phyloP scores from a whole-genome alignment of 441 rosid species.

The Jatropha multifida region DNA sequence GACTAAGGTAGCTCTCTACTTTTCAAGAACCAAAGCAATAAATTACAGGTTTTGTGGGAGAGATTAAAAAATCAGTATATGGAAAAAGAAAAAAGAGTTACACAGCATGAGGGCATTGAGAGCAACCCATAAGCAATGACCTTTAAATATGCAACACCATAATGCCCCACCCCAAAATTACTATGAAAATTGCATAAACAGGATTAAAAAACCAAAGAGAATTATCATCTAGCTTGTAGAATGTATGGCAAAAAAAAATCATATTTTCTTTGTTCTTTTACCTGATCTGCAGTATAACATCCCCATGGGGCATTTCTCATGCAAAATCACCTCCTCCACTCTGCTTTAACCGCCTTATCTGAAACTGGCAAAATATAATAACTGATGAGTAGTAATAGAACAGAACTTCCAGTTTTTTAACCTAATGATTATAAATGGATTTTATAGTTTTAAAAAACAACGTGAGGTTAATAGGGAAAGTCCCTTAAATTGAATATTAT shows the following conservation, averaged over 20 bases:
- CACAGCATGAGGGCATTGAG: neutral
- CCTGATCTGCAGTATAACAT: slow-evolving; percentile 15
- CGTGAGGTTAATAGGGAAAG: too few relatives aligned
- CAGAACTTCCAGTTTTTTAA: neutral
- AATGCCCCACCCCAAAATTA: neutral
- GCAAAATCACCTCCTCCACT: slow-evolving; percentile 69
- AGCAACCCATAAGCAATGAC: neutral
- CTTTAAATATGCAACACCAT: slow-evolving; percentile 6
- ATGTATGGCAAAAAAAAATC: neutral
- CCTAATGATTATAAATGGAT: neutral
- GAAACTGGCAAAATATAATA: slow-evolving; percentile 22
- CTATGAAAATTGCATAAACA: slow-evolving; percentile 6
- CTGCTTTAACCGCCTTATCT: slow-evolving; percentile 61
- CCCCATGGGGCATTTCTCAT: slow-evolving; percentile 9
- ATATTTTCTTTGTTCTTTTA: slow-evolving; percentile 12
- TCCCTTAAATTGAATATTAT: neutral
- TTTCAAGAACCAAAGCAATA: neutral
- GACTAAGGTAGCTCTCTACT: neutral
- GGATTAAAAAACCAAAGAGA: neutral
- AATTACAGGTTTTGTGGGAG: neutral
- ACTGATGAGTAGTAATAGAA: neutral
- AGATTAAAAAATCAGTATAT: neutral
- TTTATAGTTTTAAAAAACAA: too few relatives aligned
- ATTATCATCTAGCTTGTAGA: neutral
- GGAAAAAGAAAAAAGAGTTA: neutral